These are phyloP conservation scores for Sphagnum tenellum DNA, from an alignment of 225 moss, liverwort and hornwort genomes.

Conservation along the genomic window DNA sequence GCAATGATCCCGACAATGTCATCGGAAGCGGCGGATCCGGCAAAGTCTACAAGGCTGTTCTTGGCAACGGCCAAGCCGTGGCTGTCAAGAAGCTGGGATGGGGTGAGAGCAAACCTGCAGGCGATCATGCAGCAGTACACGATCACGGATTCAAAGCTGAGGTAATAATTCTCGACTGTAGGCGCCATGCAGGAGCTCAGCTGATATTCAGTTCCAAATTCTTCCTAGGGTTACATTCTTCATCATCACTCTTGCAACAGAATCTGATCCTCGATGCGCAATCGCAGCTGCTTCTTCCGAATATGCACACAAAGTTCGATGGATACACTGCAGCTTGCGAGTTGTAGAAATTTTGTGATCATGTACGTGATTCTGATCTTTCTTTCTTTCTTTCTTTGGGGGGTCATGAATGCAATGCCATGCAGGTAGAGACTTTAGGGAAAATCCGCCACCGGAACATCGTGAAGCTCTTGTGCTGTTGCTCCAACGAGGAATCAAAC, in stretches of 20 bases:
- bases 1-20: conserved; percentile 26
- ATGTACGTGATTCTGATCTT: too few species aligned
- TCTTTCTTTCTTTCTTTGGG: too few species aligned
- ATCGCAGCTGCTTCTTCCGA: too few species aligned
- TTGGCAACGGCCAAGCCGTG: conserved; percentile 43
- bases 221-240: too few species aligned
- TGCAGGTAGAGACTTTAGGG: conserved; percentile 16
- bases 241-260: too few species aligned
- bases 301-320: too few species aligned
- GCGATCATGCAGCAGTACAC: not conserved
- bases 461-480: conserved; percentile 45
- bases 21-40: conserved; percentile 63
- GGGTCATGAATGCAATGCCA: too few species aligned
- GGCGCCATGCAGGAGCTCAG: too few species aligned
- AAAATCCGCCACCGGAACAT: conserved; percentile 41
- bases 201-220: too few species aligned
- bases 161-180: conserved; percentile 1
- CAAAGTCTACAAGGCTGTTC: conserved; percentile 53
- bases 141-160: conserved; percentile 40
- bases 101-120: conserved; percentile 26
- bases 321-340: too few species aligned
- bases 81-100: conserved; percentile 57
- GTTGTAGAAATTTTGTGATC: too few species aligned
- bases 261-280: too few species aligned
- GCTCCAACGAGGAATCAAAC: conserved; percentile 39